Evolutionary conservation across 805 yeast species (phyloP).

Genomic region (Saccharomyces eubayanus): DNA sequence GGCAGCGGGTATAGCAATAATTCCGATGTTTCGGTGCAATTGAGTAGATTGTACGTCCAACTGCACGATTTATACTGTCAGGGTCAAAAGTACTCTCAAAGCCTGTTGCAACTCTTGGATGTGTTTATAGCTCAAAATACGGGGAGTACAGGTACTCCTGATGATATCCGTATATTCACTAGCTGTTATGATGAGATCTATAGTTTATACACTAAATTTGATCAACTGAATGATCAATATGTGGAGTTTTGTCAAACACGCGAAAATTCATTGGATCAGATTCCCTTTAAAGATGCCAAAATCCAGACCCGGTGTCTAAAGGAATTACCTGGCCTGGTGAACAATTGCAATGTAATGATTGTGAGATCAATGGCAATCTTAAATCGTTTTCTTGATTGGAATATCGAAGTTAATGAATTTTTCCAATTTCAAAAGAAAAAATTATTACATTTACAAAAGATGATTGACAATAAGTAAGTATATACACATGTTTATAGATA

Average conservation of each 20-base stretch:
- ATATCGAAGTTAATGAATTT: neutral
- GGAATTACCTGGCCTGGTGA: neutral
- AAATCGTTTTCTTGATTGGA: neutral
- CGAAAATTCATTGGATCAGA: neutral
- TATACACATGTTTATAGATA: neutral
- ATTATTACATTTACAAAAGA: neutral
- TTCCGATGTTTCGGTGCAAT: neutral
- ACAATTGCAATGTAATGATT: neutral
- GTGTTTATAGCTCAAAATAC: neutral
- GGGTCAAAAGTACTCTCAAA: neutral
- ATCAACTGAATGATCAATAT: neutral
- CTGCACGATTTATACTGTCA: neutral
- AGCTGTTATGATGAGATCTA: neutral
- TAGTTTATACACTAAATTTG: neutral
- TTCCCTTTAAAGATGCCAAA: neutral
- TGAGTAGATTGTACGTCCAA: neutral
- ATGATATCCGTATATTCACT: neutral
- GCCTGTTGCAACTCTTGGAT: neutral
- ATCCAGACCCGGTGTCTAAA: neutral
- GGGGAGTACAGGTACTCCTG: neutral
- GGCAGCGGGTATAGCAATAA: neutral
- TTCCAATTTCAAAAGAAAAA: neutral
- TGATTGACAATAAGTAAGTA: neutral
- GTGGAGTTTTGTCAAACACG: neutral
- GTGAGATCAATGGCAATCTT: neutral